These are phyloP conservation scores for Rhodotorula sp. DNA, from an alignment of 1,284 basidiomycete genomes.

Conservation along the genomic window DNA sequence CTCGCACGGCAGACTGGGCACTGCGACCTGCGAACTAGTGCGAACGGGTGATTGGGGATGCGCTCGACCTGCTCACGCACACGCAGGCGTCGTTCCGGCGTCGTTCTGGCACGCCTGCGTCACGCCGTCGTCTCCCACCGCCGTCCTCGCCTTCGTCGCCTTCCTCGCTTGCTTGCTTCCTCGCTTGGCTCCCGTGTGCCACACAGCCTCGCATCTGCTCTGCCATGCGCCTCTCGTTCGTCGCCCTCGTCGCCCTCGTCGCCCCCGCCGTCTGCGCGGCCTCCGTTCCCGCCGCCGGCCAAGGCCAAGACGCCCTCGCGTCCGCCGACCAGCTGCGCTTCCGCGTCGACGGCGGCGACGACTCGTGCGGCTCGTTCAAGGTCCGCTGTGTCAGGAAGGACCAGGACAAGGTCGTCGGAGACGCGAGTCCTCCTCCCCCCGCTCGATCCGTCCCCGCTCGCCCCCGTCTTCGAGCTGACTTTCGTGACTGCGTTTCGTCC, in stretches of 20 bases:
- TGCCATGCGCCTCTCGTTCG: conserved; percentile 20
- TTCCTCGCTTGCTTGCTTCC: background rate
- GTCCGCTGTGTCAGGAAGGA: conserved; percentile 31
- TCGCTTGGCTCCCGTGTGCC: background rate
- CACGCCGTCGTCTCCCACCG: too few species aligned
- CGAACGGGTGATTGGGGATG: too few species aligned
- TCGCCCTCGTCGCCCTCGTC: conserved; percentile 12
- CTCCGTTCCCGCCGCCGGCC: background rate
- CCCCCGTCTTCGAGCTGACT: too few species aligned
- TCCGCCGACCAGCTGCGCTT: conserved; percentile 19
- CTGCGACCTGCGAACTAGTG: too few species aligned
- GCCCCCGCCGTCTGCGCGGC: conserved; percentile 3
- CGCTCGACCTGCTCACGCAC: too few species aligned
- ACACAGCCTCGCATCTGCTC: too few species aligned
- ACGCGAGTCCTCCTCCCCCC: conserved; percentile 28
- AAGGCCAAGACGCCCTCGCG: background rate
- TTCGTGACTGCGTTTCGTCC: too few species aligned
- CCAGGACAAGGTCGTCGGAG: conserved; percentile 24
- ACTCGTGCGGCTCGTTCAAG: conserved; percentile 27
- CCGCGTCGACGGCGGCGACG: conserved; percentile 17
- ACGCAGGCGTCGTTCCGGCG: too few species aligned
- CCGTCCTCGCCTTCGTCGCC: too few species aligned
- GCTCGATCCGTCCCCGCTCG: too few species aligned
- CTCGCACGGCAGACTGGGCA: too few species aligned
- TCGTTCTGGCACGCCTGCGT: too few species aligned